phyloP scores from a whole-genome alignment of 495 filamentous ascomycete genomes.

The Penicillium coprophilum region DNA sequence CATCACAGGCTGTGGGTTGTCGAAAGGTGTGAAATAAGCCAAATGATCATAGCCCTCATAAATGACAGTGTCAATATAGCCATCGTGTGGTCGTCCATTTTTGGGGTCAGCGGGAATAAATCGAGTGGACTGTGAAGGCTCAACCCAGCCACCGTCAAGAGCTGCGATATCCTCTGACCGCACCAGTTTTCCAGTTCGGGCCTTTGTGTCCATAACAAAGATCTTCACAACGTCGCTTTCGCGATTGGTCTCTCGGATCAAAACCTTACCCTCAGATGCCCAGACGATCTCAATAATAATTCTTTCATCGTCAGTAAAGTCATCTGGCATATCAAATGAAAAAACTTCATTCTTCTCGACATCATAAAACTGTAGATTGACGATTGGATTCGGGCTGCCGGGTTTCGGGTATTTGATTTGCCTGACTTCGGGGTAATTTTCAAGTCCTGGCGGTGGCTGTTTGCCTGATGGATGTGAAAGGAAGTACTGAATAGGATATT shows the following conservation, averaged over 20 bases:
- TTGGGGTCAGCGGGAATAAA: constrained; percentile 81
- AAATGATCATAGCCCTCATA: constrained; percentile 86
- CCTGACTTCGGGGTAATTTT: constrained; percentile 86
- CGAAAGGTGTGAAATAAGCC: constrained; percentile 90
- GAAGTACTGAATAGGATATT: constrained; percentile 94
- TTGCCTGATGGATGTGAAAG: constrained; percentile 81
- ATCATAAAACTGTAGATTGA: constrained; percentile 86
- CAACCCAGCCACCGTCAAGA: constrained; percentile 95
- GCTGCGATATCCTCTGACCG: constrained; percentile 72
- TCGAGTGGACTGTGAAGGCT: constrained; percentile 81
- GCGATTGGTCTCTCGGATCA: constrained; percentile 89
- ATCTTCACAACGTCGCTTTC: constrained; percentile 89
- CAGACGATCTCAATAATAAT: constrained; percentile 93
- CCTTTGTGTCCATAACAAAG: constrained; percentile 76
- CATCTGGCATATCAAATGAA: constrained; percentile 69
- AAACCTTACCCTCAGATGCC: constrained; percentile 73
- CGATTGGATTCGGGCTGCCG: constrained; percentile 87
- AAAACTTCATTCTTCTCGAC: constrained; percentile 77
- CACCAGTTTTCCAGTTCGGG: constrained; percentile 75
- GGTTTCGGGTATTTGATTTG: constrained; percentile 98
- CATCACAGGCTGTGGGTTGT: constrained; percentile 75
- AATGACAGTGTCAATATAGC: constrained; percentile 91
- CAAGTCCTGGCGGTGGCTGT: constrained; percentile 66
- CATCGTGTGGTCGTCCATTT: constrained; percentile 76
- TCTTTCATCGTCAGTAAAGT: constrained; percentile 77